Conservation (phyloP, 148 eudicot genomes). For the Vaccinium myrtillus region DNA sequence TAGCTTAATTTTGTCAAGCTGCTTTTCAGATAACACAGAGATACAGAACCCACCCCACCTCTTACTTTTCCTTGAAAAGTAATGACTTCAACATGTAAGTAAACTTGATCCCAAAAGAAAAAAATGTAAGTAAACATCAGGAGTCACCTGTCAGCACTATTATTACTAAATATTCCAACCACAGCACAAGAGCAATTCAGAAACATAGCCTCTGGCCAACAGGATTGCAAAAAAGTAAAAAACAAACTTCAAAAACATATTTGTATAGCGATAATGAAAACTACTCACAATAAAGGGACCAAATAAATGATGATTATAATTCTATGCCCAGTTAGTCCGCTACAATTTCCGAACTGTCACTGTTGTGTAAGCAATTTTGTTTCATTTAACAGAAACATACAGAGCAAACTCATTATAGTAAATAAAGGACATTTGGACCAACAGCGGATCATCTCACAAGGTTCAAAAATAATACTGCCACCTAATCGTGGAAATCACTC, state of each 20-base stretch:
- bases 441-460: neutral
- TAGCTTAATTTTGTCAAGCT: conserved; percentile 1
- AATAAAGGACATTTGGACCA: neutral
- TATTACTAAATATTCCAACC: neutral
- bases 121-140: neutral
- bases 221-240: neutral
- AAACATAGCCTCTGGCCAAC: conserved; percentile 3
- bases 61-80: neutral
- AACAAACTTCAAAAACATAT: neutral
- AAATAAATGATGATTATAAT: neutral
- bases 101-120: neutral
- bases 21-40: neutral
- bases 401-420: neutral
- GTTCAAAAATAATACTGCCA: neutral
- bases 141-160: neutral
- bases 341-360: neutral
- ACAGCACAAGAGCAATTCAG: neutral
- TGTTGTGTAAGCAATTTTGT: neutral
- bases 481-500: neutral
- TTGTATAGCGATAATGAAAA: neutral
- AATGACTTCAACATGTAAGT: neutral
- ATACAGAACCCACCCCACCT: neutral
- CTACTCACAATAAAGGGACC: neutral
- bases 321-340: neutral
- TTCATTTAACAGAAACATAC: neutral